Conservation (phyloP, 768 basidiomycete genomes). For the Suillus placidus region DNA sequence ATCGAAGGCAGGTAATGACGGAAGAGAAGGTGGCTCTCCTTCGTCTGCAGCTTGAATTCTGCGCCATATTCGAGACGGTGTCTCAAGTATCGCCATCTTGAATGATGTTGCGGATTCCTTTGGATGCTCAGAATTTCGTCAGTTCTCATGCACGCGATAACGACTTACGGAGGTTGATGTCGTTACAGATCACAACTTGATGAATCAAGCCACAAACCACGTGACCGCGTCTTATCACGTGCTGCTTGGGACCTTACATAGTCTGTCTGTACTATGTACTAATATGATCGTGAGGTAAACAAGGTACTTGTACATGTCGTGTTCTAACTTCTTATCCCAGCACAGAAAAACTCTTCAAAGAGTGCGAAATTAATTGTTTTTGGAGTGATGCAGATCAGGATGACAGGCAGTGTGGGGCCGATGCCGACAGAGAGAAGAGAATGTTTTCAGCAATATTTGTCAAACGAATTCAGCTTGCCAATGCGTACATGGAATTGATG, state of each 20-base stretch:
- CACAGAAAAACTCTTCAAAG: not conserved
- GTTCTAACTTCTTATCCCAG: not conserved
- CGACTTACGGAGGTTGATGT: slow-evolving; percentile 6
- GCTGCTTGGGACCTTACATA: too few species aligned
- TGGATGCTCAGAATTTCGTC: not conserved
- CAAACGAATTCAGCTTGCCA: not conserved
- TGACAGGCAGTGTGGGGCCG: too few species aligned
- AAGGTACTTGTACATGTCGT: not conserved
- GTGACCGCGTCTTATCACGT: slow-evolving; percentile 24
- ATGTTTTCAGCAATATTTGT: not conserved
- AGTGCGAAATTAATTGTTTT: not conserved
- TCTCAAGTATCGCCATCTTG: slow-evolving; percentile 63
- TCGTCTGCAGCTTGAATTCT: slow-evolving; percentile 79
- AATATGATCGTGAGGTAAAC: not conserved
- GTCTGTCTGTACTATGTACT: too few species aligned
- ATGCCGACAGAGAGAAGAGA: not conserved
- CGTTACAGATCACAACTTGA: slow-evolving; percentile 1
- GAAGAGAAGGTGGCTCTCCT: slow-evolving; percentile 79
- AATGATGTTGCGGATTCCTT: not conserved
- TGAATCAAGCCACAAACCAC: slow-evolving; percentile 20
- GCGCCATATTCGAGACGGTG: slow-evolving; percentile 83
- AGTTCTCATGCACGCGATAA: not conserved
- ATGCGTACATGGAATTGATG: not conserved
- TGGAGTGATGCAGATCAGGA: not conserved
- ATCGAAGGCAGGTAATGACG: slow-evolving; percentile 73